Conservation (phyloP, 2,329 filamentous ascomycete species). For the Diaporthe vaccinii region DNA sequence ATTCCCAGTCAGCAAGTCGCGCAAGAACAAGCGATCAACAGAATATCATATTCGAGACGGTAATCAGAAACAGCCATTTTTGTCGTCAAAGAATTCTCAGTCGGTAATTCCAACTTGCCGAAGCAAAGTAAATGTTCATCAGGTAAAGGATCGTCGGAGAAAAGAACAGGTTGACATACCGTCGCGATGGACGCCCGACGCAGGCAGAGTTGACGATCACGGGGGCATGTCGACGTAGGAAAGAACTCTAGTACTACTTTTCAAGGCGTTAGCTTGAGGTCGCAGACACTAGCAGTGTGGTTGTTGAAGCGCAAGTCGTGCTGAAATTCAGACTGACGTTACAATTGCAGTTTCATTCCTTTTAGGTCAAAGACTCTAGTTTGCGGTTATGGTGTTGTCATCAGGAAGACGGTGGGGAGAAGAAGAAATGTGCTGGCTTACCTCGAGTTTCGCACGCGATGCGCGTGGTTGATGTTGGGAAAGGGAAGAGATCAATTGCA, state of each 20-base stretch:
- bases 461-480: slow-evolving; percentile 32
- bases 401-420: slow-evolving; percentile 65
- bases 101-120: slow-evolving; percentile 96
- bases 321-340: slow-evolving; percentile 89
- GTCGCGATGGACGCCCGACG: slow-evolving; percentile 31
- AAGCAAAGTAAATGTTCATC: slow-evolving; percentile 79
- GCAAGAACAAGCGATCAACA: slow-evolving; percentile 45
- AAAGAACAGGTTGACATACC: slow-evolving; percentile 43
- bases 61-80: slow-evolving; percentile 89
- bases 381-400: slow-evolving; percentile 88
- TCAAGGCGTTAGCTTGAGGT: slow-evolving; percentile 32
- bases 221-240: background rate
- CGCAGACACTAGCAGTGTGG: slow-evolving; percentile 32
- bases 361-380: slow-evolving; percentile 97
- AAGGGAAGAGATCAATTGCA: slow-evolving; percentile 29
- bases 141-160: slow-evolving; percentile 50
- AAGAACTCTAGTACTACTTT: slow-evolving; percentile 36
- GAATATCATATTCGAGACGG: background rate
- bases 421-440: slow-evolving; percentile 38
- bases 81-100: slow-evolving; percentile 86
- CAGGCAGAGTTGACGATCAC: background rate
- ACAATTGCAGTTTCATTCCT: slow-evolving; percentile 87
- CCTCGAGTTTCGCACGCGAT: slow-evolving; percentile 35
- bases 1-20: slow-evolving; percentile 42
- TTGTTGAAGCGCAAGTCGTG: slow-evolving; percentile 41